Percentiles rank a stretch among this genome's conserved stretches.
Conservation (phyloP, 2,329 filamentous ascomycete species). For the Cladosporium sp. region DNA sequence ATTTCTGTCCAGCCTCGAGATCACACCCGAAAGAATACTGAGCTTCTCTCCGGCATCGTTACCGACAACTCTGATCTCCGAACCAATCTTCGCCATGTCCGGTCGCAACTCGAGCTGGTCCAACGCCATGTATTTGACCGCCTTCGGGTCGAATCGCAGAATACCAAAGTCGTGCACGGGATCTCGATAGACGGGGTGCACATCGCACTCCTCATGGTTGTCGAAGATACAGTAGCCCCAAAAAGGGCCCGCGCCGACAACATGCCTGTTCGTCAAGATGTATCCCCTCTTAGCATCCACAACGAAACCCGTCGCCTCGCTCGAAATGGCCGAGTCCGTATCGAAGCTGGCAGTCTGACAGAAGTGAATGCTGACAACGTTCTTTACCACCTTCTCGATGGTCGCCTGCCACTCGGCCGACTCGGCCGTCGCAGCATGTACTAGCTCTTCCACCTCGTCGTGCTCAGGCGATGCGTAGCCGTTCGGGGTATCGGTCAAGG, state of each 20-base stretch:
- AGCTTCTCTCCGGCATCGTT: conserved; percentile 98
- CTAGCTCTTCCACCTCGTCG: conserved; percentile 40
- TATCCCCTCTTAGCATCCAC: conserved; percentile 87
- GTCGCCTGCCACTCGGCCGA: conserved; percentile 91
- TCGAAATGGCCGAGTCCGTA: conserved; percentile 88
- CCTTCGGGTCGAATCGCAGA: conserved; percentile 88
- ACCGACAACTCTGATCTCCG: conserved; percentile 93
- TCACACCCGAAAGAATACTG: conserved; percentile 94
- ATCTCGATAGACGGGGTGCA: conserved; percentile 93
- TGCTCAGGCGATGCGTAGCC: conserved; percentile 31
- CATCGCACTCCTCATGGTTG: conserved; percentile 94
- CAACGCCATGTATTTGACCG: conserved; percentile 95
- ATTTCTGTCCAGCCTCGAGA: conserved; percentile 91
- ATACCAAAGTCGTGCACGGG: conserved; percentile 98
- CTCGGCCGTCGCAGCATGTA: conserved; percentile 49
- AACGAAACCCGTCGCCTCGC: conserved; percentile 95
- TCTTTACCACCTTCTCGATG: conserved; percentile 87
- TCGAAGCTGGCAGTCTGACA: conserved; percentile 98
- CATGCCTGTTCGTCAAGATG: conserved; percentile 60
- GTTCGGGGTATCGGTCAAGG: conserved; percentile 28
- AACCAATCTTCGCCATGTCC: conserved; percentile 78
- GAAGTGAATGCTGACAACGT: conserved; percentile 97
- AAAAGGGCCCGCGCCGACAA: conserved; percentile 91
- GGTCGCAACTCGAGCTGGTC: conserved; percentile 73
- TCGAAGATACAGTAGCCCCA: conserved; percentile 99